Evolutionary conservation across 768 basidiomycete genomes (phyloP).

Genomic region (Pleurotus tuoliensis): DNA sequence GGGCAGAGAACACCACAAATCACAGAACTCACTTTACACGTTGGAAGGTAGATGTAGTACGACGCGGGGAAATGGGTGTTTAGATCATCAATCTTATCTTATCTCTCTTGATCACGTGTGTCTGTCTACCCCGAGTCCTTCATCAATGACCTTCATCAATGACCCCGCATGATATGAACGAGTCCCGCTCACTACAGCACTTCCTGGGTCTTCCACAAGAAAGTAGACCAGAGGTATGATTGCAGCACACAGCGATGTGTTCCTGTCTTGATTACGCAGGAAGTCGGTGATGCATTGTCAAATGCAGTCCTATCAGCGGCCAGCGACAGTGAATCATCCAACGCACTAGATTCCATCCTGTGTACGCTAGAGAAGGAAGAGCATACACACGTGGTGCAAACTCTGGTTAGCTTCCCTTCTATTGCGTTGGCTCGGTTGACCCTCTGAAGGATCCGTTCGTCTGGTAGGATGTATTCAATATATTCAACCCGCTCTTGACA

Average conservation of each 20-base stretch:
- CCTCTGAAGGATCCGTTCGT: not conserved
- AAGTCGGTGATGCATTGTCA: not conserved
- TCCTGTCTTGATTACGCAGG: not conserved
- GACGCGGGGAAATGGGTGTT: too few species aligned
- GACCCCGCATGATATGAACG: too few species aligned
- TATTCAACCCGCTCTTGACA: slow-evolving; percentile 36
- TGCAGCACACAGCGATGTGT: not conserved
- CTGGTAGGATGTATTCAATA: slow-evolving; percentile 39
- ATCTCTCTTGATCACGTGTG: too few species aligned
- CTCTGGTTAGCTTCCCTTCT: not conserved
- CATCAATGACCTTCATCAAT: too few species aligned
- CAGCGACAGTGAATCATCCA: not conserved
- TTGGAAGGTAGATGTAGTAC: too few species aligned
- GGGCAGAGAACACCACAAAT: not conserved
- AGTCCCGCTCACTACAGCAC: too few species aligned
- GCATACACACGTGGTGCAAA: not conserved
- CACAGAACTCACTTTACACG: too few species aligned
- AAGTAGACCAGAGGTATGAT: not conserved
- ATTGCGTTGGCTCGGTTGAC: not conserved
- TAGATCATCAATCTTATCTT: too few species aligned
- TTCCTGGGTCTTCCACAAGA: not conserved
- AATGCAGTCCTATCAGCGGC: not conserved
- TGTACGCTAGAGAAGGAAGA: not conserved
- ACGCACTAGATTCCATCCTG: not conserved
- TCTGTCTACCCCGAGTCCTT: too few species aligned